phyloP scores from a whole-genome alignment of 75 land plant genomes.

The Cryptomeria japonica region DNA sequence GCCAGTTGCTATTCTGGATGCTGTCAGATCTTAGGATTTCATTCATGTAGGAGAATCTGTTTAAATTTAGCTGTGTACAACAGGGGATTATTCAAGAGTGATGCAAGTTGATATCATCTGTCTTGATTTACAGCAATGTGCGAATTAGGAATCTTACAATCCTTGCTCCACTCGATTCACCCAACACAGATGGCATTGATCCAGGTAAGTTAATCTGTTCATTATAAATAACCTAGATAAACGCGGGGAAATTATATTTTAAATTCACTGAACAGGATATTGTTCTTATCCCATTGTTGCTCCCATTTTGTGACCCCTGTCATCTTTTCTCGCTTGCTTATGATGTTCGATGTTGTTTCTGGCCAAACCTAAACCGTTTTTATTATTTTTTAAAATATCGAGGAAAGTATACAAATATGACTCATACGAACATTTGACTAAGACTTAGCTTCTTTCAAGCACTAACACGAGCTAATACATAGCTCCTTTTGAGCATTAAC shows the following conservation, averaged over 20 bases:
- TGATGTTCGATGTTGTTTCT: background rate
- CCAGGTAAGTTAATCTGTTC: slow-evolving; percentile 58
- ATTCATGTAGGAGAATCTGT: background rate
- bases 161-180: slow-evolving; percentile 79
- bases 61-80: background rate
- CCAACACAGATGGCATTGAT: slow-evolving; percentile 94
- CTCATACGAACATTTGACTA: too few relatives aligned
- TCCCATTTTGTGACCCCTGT: background rate
- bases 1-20: background rate
- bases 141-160: slow-evolving; percentile 61
- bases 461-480: too few relatives aligned
- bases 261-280: background rate
- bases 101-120: background rate
- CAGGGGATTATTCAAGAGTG: background rate
- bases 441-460: too few relatives aligned
- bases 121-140: slow-evolving; percentile 60
- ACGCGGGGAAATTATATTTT: background rate
- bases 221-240: background rate
- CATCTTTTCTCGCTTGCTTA: background rate
- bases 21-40: background rate
- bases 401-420: too few relatives aligned
- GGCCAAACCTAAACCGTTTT: background rate
- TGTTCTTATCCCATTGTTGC: background rate
- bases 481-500: too few relatives aligned
- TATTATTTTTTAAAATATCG: too few relatives aligned